phyloP scores from a whole-genome alignment of 371 early-diverging fungal species.

The Lichtheimia corymbifera region DNA sequence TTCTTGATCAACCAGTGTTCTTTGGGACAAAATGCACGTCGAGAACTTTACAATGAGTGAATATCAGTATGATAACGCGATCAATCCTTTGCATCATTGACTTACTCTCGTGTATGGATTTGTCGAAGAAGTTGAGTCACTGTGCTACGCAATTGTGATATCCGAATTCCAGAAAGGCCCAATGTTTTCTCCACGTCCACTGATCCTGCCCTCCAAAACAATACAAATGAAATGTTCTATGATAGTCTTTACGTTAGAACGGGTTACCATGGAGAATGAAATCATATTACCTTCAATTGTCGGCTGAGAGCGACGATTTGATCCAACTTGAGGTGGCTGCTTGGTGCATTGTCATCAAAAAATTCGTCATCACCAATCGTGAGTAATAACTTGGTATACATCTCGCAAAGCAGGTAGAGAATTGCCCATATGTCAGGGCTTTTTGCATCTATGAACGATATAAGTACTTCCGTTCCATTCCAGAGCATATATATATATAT shows the following conservation, averaged over 20 bases:
- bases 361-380: conserved; percentile 89
- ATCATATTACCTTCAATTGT: conserved; percentile 53
- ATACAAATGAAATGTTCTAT: conserved; percentile 70
- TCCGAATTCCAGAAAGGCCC: conserved; percentile 50
- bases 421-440: conserved; percentile 55
- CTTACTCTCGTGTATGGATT: conserved; percentile 82
- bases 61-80: background rate
- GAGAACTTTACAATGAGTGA: conserved; percentile 39
- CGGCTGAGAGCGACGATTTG: conserved; percentile 59
- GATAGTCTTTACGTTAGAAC: background rate
- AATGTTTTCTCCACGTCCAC: conserved; percentile 41
- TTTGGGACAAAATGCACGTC: conserved; percentile 66
- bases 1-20: conserved; percentile 78
- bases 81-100: background rate
- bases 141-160: conserved; percentile 59
- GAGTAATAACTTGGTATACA: conserved; percentile 70
- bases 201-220: conserved; percentile 64
- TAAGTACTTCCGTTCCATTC: background rate
- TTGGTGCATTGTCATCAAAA: conserved; percentile 43
- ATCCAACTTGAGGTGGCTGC: conserved; percentile 48
- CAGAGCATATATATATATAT: conserved; percentile 5
- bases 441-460: conserved; percentile 14
- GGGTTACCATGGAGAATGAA: conserved; percentile 9
- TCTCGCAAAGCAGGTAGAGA: conserved; percentile 70
- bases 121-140: conserved; percentile 75